Percentiles rank a stretch among this genome's conserved stretches.
These are phyloP conservation scores for Picocystis sp. DNA, from an alignment of 163 green algal genomes.

Conservation along the genomic window DNA sequence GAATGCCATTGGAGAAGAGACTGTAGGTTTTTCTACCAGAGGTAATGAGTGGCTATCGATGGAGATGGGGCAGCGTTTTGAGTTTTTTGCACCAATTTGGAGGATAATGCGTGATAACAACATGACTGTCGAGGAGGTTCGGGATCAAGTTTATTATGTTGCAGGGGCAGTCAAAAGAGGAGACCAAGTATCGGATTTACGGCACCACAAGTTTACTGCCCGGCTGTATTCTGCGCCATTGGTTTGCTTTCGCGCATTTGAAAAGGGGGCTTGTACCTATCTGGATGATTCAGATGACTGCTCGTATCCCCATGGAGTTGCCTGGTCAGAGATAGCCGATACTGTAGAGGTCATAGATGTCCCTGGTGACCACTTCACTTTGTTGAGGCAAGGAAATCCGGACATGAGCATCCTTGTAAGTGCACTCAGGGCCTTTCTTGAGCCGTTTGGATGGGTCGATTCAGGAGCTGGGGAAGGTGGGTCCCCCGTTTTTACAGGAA, in stretches of 20 bases:
- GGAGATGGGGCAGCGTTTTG: slow-evolving; percentile 38
- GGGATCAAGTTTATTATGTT: slow-evolving; percentile 52
- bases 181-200: slow-evolving; percentile 42
- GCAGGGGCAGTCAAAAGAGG: slow-evolving; percentile 61
- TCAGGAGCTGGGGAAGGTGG: no score
- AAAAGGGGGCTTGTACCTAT: slow-evolving; percentile 54
- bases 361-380: slow-evolving; percentile 7
- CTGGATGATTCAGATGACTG: slow-evolving; percentile 39
- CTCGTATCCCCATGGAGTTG: no score
- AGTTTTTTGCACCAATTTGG: slow-evolving; percentile 83
- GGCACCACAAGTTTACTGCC: slow-evolving; percentile 36
- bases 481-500: no score
- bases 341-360: slow-evolving; percentile 7
- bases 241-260: slow-evolving; percentile 54
- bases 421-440: no score
- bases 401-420: slow-evolving; percentile 2
- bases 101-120: slow-evolving; percentile 70
- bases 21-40: slow-evolving; percentile 35
- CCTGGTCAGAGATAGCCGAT: not conserved
- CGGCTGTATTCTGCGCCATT: slow-evolving; percentile 16
- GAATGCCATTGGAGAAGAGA: slow-evolving; percentile 59
- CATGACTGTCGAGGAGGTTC: slow-evolving; percentile 56
- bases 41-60: slow-evolving; percentile 56
- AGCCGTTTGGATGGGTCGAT: no score
- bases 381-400: slow-evolving; percentile 1